phyloP scores from a whole-genome alignment of 163 green algal species.

The Scenedesmus sp. region DNA sequence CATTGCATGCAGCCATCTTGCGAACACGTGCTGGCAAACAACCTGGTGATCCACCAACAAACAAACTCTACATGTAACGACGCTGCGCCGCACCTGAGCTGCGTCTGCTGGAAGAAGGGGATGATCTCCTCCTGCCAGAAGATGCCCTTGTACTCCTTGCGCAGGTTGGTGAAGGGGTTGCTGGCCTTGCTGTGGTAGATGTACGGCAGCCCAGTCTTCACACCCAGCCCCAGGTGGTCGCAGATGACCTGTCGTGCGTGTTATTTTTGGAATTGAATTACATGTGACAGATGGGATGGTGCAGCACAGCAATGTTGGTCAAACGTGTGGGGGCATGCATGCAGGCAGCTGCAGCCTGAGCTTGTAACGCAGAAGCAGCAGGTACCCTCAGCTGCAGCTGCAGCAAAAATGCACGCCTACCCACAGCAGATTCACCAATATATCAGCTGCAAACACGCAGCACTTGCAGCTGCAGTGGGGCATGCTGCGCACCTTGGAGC shows the following conservation, averaged over 20 bases:
- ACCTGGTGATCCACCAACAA: no score
- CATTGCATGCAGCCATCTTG: no score
- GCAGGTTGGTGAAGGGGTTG: slow-evolving; percentile 97
- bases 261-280: background rate
- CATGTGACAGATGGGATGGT: background rate
- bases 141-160: slow-evolving; percentile 99
- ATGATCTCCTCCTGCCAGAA: slow-evolving; percentile 99
- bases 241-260: slow-evolving; percentile 85
- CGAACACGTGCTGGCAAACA: no score
- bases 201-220: slow-evolving; percentile 98
- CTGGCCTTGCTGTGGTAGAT: slow-evolving; percentile 97
- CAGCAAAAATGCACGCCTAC: no score
- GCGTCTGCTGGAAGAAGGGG: slow-evolving; percentile 94
- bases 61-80: no score
- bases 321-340: no score
- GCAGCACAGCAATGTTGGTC: background rate
- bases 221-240: slow-evolving; percentile 94
- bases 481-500: background rate
- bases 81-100: slow-evolving; percentile 60
- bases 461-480: background rate
- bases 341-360: no score
- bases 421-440: no score
- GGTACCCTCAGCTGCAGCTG: no score
- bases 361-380: no score
- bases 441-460: no score